Percentiles rank a stretch among this genome's conserved stretches.
Conservation (phyloP, 2,329 filamentous ascomycete species). For the Penicillium sp. region DNA sequence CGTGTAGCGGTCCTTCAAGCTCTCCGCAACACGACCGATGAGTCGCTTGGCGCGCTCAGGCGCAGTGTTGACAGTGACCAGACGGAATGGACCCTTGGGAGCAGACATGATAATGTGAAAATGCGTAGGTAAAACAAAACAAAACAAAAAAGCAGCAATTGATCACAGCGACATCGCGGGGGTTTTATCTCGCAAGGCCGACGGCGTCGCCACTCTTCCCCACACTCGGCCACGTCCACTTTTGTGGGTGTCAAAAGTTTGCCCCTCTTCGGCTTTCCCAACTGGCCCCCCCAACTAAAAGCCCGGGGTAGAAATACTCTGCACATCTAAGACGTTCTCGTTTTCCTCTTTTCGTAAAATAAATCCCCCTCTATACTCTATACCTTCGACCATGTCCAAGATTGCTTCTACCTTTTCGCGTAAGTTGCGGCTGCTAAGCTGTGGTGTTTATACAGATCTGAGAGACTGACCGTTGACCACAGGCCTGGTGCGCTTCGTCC, state of each 20-base stretch:
- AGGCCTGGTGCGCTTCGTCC: constrained; percentile 64
- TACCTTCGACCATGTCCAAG: constrained; percentile 31
- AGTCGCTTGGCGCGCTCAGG: constrained; percentile 66
- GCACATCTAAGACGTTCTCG: constrained; percentile 9
- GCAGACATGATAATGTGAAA: constrained; percentile 28
- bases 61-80: constrained; percentile 69
- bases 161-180: constrained; percentile 20
- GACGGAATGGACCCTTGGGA: constrained; percentile 60
- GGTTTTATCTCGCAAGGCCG: constrained; percentile 14
- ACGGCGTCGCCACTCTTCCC: constrained; percentile 21
- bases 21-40: constrained; percentile 63
- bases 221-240: constrained; percentile 7
- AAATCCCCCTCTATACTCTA: neutral
- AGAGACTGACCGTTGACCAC: constrained; percentile 7
- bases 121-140: neutral
- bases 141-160: neutral
- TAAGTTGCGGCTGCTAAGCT: constrained; percentile 15
- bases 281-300: neutral
- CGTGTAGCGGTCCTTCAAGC: constrained; percentile 63
- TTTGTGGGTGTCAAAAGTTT: constrained; percentile 15
- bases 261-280: constrained; percentile 18
- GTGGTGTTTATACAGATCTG: neutral
- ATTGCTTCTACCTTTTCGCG: constrained; percentile 43
- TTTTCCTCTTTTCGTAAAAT: neutral
- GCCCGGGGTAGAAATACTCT: constrained; percentile 32